A percentile compares a stretch with the other conserved stretches of the same genome.
Conservation (phyloP, 1,284 basidiomycete species). For the Pascua guehoae region DNA sequence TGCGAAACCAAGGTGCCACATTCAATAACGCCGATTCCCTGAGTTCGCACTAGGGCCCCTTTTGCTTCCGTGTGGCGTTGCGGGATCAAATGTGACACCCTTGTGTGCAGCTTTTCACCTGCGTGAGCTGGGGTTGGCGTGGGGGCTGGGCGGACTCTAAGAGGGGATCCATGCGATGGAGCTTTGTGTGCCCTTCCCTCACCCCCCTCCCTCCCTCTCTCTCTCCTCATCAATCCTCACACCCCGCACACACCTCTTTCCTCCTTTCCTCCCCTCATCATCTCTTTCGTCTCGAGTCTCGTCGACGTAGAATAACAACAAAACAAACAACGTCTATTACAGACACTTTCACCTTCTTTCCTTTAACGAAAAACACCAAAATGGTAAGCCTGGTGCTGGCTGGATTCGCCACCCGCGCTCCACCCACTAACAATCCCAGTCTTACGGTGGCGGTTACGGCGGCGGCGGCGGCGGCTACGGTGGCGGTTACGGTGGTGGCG, state of each 20-base stretch:
- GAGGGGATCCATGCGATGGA: too few relatives aligned
- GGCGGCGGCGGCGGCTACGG: constrained; percentile 50
- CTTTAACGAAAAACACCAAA: constrained; percentile 1
- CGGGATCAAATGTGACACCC: too few relatives aligned
- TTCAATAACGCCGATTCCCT: too few relatives aligned
- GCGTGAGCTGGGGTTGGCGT: too few relatives aligned
- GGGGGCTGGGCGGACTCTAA: too few relatives aligned
- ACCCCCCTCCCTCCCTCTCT: not conserved
- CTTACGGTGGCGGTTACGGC: constrained; percentile 38
- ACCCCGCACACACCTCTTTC: not conserved
- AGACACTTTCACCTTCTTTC: constrained; percentile 1
- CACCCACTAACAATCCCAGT: constrained; percentile 18
- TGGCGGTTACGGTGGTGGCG: constrained; percentile 27
- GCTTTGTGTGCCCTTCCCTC: not conserved
- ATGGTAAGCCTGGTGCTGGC: constrained; percentile 3
- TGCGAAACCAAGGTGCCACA: too few relatives aligned
- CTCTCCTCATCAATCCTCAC: not conserved
- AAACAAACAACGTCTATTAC: constrained; percentile 1
- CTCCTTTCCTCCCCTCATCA: constrained; percentile 3
- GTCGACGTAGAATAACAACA: constrained; percentile 6
- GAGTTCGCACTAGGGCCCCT: not conserved
- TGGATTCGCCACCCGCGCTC: not conserved
- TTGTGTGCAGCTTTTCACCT: too few relatives aligned
- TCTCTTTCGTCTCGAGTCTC: not conserved
- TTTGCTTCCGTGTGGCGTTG: not conserved